Conservation (phyloP, 202 grass and related monocot genomes). For the Alloteropsis angusta region DNA sequence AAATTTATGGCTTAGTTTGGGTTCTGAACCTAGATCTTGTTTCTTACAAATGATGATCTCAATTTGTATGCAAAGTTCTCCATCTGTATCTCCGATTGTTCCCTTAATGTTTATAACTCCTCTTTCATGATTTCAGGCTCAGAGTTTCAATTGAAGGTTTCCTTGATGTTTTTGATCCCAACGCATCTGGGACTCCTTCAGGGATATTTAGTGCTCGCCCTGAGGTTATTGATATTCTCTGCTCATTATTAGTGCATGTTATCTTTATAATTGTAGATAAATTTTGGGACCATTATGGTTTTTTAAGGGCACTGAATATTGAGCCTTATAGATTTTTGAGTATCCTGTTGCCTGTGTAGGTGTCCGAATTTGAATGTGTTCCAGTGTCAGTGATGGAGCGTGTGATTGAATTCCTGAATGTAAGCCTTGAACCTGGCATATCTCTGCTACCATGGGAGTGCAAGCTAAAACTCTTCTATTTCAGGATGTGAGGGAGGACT, state of each 20-base stretch:
- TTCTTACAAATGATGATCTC: not conserved
- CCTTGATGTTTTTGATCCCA: constrained; percentile 75
- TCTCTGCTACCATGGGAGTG: constrained; percentile 18
- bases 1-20: not conserved
- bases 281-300: not conserved
- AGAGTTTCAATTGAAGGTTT: constrained; percentile 84
- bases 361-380: constrained; percentile 83
- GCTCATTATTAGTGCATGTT: not conserved
- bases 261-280: not conserved
- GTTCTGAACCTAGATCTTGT: not conserved
- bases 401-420: constrained; percentile 81
- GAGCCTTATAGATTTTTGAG: not conserved
- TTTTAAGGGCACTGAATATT: not conserved
- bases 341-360: constrained; percentile 39
- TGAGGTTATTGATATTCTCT: constrained; percentile 53
- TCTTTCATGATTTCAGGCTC: constrained; percentile 50
- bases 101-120: constrained; percentile 1
- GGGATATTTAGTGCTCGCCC: constrained; percentile 62
- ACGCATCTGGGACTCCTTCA: constrained; percentile 50
- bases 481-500: constrained; percentile 84
- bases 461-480: constrained; percentile 23
- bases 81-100: not conserved
- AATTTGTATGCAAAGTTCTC: not conserved
- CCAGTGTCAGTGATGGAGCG: constrained; percentile 74
- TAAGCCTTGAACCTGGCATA: constrained; percentile 33